These are phyloP conservation scores for Malassezia cuniculi DNA, from an alignment of 1,284 basidiomycete species.

Conservation along the genomic window DNA sequence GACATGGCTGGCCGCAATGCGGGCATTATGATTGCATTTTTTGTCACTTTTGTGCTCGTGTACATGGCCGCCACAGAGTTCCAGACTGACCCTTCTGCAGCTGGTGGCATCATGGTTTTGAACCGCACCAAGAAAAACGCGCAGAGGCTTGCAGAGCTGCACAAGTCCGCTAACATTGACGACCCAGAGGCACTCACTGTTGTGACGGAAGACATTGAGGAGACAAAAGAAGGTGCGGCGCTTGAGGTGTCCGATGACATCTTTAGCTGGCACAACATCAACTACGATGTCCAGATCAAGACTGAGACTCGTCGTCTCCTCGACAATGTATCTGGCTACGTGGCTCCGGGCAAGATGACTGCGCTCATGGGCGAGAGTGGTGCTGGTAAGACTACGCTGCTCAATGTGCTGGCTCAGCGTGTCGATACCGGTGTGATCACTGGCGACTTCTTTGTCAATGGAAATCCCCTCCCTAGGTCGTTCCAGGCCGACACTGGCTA, in stretches of 20 bases:
- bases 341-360: constrained; percentile 21
- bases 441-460: constrained; percentile 17
- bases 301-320: constrained; percentile 18
- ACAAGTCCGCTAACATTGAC: background rate
- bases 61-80: constrained; percentile 21
- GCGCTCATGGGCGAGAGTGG: constrained; percentile 28
- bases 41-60: constrained; percentile 15
- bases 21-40: constrained; percentile 23
- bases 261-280: constrained; percentile 22
- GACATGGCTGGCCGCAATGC: constrained; percentile 17
- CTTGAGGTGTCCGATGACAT: constrained; percentile 17
- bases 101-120: constrained; percentile 24
- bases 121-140: constrained; percentile 12
- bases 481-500: constrained; percentile 23
- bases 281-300: constrained; percentile 24
- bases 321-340: constrained; percentile 46
- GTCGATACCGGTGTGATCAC: constrained; percentile 17
- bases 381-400: constrained; percentile 27
- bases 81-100: constrained; percentile 21
- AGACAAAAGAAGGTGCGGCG: too few species aligned
- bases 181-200: background rate
- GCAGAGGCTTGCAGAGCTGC: too few species aligned
- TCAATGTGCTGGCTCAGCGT: constrained; percentile 24
- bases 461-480: constrained; percentile 13
- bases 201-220: background rate